Percentiles rank a stretch among this genome's conserved stretches.
These are phyloP conservation scores for Aspergillus jensenii DNA, from an alignment of 2,329 filamentous ascomycete genomes.

Conservation along the genomic window DNA sequence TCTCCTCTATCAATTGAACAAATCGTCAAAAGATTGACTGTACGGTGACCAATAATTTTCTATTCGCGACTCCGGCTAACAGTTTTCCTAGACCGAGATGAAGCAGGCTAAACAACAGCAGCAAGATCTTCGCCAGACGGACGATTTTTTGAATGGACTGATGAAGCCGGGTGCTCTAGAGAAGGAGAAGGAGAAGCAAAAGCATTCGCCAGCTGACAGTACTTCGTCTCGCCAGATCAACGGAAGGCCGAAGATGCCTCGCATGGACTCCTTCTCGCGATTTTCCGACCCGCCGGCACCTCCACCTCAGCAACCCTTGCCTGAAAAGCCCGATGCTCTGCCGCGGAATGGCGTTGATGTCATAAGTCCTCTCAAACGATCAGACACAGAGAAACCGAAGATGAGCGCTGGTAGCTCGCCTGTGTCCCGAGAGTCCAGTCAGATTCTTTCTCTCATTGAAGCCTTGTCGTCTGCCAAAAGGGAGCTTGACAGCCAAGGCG, in stretches of 20 bases:
- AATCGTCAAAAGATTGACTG: slow-evolving; percentile 82
- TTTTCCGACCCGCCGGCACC: slow-evolving; percentile 94
- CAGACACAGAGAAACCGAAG: slow-evolving; percentile 73
- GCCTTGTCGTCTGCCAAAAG: slow-evolving; percentile 79
- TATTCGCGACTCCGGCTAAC: slow-evolving; percentile 24
- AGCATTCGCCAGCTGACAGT: slow-evolving; percentile 46
- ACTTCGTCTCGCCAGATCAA: slow-evolving; percentile 48
- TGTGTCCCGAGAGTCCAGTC: slow-evolving; percentile 60
- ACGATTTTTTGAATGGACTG: slow-evolving; percentile 75
- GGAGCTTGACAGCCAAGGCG: slow-evolving; percentile 80
- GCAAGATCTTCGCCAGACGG: slow-evolving; percentile 78
- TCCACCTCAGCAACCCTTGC: slow-evolving; percentile 87
- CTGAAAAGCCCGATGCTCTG: slow-evolving; percentile 79
- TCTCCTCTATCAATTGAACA: slow-evolving; percentile 91
- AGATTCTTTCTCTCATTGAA: slow-evolving; percentile 82
- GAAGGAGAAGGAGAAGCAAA: slow-evolving; percentile 51
- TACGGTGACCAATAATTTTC: slow-evolving; percentile 39
- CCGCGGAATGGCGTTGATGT: slow-evolving; percentile 47
- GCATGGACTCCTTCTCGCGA: slow-evolving; percentile 74
- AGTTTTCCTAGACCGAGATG: slow-evolving; percentile 72
- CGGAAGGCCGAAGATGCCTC: slow-evolving; percentile 49
- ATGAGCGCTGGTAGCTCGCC: slow-evolving; percentile 44
- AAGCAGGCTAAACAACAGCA: slow-evolving; percentile 84
- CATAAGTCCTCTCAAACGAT: slow-evolving; percentile 65
- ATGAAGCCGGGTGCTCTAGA: slow-evolving; percentile 68